phyloP scores from a whole-genome alignment of 169 alveolate genomes.

The Ichthyophthirius multifiliis region DNA sequence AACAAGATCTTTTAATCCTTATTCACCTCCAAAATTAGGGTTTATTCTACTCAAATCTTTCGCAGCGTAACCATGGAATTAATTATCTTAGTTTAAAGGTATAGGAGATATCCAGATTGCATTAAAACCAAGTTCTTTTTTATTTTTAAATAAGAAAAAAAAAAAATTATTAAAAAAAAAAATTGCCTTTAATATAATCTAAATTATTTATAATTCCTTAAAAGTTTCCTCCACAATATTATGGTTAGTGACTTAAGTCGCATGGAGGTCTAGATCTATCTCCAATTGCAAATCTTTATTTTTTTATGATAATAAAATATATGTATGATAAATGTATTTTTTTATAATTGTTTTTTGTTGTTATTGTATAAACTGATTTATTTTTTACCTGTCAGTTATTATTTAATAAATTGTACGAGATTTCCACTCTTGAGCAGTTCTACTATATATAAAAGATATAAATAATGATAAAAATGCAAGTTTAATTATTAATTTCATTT shows the following conservation, averaged over 20 bases:
- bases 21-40: constrained; percentile 75
- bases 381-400: constrained; percentile 75
- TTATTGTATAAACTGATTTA: too few relatives aligned
- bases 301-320: neutral
- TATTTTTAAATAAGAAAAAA: too few relatives aligned
- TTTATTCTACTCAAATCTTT: constrained; percentile 63
- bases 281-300: constrained; percentile 18
- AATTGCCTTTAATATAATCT: constrained; percentile 62
- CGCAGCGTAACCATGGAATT: constrained; percentile 83
- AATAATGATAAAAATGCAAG: too few relatives aligned
- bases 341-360: too few relatives aligned
- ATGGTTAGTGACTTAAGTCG: constrained; percentile 12
- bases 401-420: constrained; percentile 69
- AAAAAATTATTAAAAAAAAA: too few relatives aligned
- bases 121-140: constrained; percentile 82
- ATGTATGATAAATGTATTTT: too few relatives aligned
- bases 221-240: constrained; percentile 82
- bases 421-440: constrained; percentile 77
- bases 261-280: constrained; percentile 28
- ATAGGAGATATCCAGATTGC: constrained; percentile 88
- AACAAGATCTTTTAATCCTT: constrained; percentile 62
- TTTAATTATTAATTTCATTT: too few relatives aligned
- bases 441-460: too few relatives aligned
- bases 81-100: constrained; percentile 63
- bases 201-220: constrained; percentile 70